Evolutionary conservation across 2,329 filamentous ascomycete genomes (phyloP), one percentile per base, ranked within the genome.

Genomic region (Neurospora crassa): DNA sequence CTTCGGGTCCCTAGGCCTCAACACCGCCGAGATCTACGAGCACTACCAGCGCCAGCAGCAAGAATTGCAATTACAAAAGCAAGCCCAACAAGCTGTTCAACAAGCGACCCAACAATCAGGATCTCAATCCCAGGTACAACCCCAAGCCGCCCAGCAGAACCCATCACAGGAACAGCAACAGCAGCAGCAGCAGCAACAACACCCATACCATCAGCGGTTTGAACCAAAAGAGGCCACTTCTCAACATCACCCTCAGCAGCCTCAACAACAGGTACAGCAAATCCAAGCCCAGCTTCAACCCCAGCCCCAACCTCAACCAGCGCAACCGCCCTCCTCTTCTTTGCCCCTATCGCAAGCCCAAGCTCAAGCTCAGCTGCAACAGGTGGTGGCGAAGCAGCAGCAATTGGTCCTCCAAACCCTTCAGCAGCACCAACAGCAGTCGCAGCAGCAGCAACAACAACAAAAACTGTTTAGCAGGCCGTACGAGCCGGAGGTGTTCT

Each of bases 401-500:
- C 40, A 68, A 20, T 42, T 67, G 37, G 40, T 40, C 4, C 7
- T 45, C 2, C 40, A 69, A 18, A 43, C 29, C 1, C 12, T 69
- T 1, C 47, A 59, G 11, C 47, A 63, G 20, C 41, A 67, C 24
- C 69, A 37, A 0, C 18, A 40, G 24, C 69, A 42, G 59, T 37
- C 10, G 10, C 37, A 40, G 37, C 37, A 37, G 20, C 69, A 67
- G 14, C 24, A 29, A 29, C 34, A 20, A 11, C n/a, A 63, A 24
- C 37, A 43, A 10, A 59, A 16, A 59, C 11, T 20, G 20, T 14
- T 20, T 1, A n/a, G 42, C 16, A 29, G 41, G n/a, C 20, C 40
- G 18, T 71, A 71, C 10, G 71, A 75, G 18, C 45, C 73, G 2
- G 45, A 45, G 5, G 47, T 40, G 4, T 34, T 73, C 14, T 18